A percentile compares a stretch with the other conserved stretches of the same genome.
These are phyloP conservation scores for Aspergillus proliferans DNA, from an alignment of 2,329 filamentous ascomycete species.

Conservation along the genomic window DNA sequence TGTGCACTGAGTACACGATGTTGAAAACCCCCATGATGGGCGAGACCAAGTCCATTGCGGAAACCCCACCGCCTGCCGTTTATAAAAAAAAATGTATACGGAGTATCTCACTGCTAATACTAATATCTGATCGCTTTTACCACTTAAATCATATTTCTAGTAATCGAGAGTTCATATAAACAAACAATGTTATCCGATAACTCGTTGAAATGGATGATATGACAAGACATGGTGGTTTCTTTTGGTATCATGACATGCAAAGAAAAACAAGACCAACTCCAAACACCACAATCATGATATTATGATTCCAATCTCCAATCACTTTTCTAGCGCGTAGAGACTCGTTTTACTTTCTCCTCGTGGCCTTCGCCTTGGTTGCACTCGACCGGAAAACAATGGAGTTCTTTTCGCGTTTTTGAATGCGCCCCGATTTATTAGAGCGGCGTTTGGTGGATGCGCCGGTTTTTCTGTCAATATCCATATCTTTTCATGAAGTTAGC, in stretches of 20 bases:
- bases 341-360: constrained; percentile 26
- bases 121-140: neutral
- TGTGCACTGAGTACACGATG: too few species aligned
- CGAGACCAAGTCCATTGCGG: neutral
- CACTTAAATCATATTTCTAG: neutral
- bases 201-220: neutral
- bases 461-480: constrained; percentile 34
- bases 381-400: constrained; percentile 35
- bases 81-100: neutral
- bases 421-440: constrained; percentile 26
- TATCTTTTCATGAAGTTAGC: constrained; percentile 23
- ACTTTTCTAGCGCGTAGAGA: neutral
- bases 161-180: neutral
- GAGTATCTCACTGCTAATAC: neutral
- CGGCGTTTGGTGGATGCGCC: constrained; percentile 15
- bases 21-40: too few species aligned
- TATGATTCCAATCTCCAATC: neutral
- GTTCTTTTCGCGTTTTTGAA: constrained; percentile 34
- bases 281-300: neutral
- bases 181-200: neutral
- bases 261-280: neutral
- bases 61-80: neutral
- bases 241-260: neutral
- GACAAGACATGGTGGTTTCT: neutral
- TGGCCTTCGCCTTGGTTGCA: constrained; percentile 23